Conservation (phyloP, 306 rosid species). For the Pachyrhizus erosus region DNA sequence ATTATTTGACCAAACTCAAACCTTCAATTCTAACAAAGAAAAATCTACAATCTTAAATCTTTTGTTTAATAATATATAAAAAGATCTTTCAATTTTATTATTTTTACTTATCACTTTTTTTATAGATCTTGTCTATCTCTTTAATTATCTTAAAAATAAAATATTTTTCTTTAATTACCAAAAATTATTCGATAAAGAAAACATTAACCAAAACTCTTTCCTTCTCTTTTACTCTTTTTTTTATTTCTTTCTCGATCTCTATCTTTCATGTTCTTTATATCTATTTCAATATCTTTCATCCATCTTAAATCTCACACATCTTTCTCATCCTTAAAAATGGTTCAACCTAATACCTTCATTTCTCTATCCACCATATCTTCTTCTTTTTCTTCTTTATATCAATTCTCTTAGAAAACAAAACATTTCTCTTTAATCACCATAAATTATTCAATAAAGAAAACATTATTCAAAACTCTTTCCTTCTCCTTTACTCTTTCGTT, state of each 20-base stretch:
- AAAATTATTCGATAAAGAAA: background rate
- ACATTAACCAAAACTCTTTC: background rate
- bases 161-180: background rate
- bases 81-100: background rate
- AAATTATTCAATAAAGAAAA: background rate
- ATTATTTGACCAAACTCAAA: background rate
- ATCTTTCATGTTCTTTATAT: too few relatives aligned
- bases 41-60: background rate
- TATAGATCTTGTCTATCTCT: background rate
- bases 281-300: too few relatives aligned
- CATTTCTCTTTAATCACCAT: background rate
- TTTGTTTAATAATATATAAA: too few relatives aligned
- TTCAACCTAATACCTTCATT: too few relatives aligned
- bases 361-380: too few relatives aligned
- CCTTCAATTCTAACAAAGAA: background rate
- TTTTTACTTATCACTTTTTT: background rate
- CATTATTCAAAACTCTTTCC: background rate
- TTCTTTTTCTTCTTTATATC: too few relatives aligned
- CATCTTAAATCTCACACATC: too few relatives aligned
- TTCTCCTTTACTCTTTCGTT: too few relatives aligned
- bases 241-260: too few relatives aligned
- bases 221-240: background rate
- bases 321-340: too few relatives aligned
- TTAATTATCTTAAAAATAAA: background rate
- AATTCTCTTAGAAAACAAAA: background rate